Evolutionary conservation across 257 asterid genomes (phyloP).

Genomic region (Gardenia jasminoides): DNA sequence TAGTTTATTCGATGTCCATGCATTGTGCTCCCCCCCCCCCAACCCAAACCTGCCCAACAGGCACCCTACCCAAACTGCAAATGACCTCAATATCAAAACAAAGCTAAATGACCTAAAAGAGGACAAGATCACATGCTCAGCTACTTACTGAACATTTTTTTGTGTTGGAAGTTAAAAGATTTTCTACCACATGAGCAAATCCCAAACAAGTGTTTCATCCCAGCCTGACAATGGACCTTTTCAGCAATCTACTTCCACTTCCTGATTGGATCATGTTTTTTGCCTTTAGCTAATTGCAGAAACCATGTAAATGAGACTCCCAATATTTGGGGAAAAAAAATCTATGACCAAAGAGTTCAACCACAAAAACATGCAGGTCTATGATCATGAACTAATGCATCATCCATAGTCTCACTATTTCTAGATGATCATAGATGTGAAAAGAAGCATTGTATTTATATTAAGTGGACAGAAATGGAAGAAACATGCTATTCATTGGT

Average conservation of each 20-base stretch:
- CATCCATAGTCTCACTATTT: not conserved
- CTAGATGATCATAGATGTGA: not conserved
- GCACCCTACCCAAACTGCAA: too few relatives aligned
- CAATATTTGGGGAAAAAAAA: conserved; percentile 4
- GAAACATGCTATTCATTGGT: not conserved
- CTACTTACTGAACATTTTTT: not conserved
- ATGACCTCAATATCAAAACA: not conserved
- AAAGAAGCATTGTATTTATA: too few relatives aligned
- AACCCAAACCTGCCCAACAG: too few relatives aligned
- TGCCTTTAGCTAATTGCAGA: not conserved
- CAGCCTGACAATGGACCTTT: not conserved
- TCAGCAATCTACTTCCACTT: not conserved
- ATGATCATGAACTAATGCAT: not conserved
- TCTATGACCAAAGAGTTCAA: not conserved
- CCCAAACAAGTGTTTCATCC: not conserved
- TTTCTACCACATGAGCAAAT: not conserved
- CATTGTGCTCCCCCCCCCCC: not conserved
- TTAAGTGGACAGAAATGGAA: not conserved
- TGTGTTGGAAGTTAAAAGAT: too few relatives aligned
- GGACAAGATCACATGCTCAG: not conserved
- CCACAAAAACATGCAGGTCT: not conserved
- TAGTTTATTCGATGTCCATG: not conserved
- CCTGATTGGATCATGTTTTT: not conserved
- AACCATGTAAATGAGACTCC: not conserved
- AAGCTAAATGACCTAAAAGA: not conserved